Conservation (phyloP, 768 basidiomycete species). For the Tephrocybe sp. region DNA sequence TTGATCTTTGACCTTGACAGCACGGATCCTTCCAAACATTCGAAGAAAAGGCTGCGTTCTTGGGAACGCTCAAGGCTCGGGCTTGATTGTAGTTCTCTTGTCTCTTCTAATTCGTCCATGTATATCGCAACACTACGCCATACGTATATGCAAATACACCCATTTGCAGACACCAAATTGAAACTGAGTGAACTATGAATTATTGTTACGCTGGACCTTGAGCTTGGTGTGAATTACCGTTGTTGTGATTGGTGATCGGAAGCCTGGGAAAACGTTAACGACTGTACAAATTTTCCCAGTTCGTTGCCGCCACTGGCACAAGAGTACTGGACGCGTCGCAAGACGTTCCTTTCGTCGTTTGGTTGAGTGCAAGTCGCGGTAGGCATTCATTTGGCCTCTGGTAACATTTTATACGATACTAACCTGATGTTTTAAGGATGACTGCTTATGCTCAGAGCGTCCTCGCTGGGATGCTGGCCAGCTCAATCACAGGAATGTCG, state of each 20-base stretch:
- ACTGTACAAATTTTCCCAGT: conserved; percentile 8
- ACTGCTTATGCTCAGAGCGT: conserved; percentile 85
- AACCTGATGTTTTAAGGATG: conserved; percentile 49
- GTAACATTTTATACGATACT: conserved; percentile 3
- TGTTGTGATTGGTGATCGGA: conserved; percentile 12
- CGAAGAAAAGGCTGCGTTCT: conserved; percentile 95
- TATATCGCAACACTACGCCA: conserved; percentile 7
- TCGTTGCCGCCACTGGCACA: neutral
- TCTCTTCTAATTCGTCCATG: conserved; percentile 34
- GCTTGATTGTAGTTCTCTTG: conserved; percentile 47
- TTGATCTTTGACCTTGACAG: conserved; percentile 33
- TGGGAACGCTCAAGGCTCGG: conserved; percentile 86
- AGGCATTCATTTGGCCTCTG: conserved; percentile 17
- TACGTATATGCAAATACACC: conserved; percentile 18
- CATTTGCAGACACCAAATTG: conserved; percentile 1
- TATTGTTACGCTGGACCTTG: no score
- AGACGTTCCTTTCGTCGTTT: conserved; percentile 29
- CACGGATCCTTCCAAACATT: conserved; percentile 96
- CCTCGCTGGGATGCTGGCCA: conserved; percentile 58
- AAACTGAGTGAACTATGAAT: neutral
- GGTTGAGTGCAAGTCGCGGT: conserved; percentile 45
- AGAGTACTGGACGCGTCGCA: conserved; percentile 27
- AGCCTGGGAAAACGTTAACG: conserved; percentile 13
- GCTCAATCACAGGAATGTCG: conserved; percentile 23
- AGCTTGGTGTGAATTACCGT: neutral